These are phyloP conservation scores for Dioscorea dumetorum DNA, from an alignment of 106 monocot species.

Conservation along the genomic window DNA sequence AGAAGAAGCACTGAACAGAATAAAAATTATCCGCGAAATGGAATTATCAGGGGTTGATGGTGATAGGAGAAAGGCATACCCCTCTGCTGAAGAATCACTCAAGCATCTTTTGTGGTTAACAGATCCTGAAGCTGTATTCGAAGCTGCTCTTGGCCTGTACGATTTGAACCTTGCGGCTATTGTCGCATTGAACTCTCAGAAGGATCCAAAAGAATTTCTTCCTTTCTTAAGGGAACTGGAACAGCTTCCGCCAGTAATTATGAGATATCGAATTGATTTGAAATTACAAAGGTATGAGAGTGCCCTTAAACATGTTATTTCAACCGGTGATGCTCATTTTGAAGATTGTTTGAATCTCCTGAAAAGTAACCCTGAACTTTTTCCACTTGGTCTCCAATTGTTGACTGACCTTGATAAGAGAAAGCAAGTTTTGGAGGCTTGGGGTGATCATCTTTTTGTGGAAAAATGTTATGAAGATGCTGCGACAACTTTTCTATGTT, in stretches of 20 bases:
- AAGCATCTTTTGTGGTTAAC: constrained; percentile 96
- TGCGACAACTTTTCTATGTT: constrained; percentile 71
- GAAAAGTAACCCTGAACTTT: constrained; percentile 76
- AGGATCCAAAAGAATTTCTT: constrained; percentile 97
- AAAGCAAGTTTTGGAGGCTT: constrained; percentile 64
- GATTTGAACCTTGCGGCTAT: constrained; percentile 96
- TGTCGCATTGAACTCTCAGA: constrained; percentile 93
- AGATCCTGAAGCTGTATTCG: constrained; percentile 71
- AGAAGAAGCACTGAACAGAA: constrained; percentile 87
- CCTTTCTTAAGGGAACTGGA: constrained; percentile 80
- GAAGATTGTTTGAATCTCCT: constrained; percentile 77
- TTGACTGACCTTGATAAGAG: constrained; percentile 44
- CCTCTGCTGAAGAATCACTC: constrained; percentile 85
- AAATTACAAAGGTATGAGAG: constrained; percentile 67
- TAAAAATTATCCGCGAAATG: constrained; percentile 72
- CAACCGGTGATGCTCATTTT: constrained; percentile 64
- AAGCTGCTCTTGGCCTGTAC: constrained; percentile 90
- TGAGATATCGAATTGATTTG: constrained; percentile 79
- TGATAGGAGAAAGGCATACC: constrained; percentile 34
- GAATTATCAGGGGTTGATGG: constrained; percentile 52
- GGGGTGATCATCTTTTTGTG: constrained; percentile 79
- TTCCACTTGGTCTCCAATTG: constrained; percentile 71
- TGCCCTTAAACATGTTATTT: constrained; percentile 76
- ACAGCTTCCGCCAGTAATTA: constrained; percentile 45
- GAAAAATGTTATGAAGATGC: constrained; percentile 74